Evolutionary conservation across 148 eudicot genomes (phyloP).

Genomic region (Polygonum maritimum): DNA sequence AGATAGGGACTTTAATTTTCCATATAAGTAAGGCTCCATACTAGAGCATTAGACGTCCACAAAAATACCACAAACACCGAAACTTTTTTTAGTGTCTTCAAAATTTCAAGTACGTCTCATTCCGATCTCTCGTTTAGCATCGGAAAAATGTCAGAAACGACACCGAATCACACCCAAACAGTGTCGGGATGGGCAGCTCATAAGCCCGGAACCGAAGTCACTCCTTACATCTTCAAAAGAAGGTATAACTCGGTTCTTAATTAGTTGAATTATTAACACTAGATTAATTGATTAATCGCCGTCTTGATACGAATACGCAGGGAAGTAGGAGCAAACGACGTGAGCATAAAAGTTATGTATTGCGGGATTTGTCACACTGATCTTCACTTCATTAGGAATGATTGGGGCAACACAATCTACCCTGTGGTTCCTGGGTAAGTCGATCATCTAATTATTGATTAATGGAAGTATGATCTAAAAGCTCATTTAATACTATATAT

Average conservation of each 20-base stretch:
- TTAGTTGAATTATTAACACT: not conserved
- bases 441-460: not conserved
- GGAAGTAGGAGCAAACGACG: slow-evolving; percentile 18
- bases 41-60: not conserved
- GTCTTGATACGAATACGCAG: slow-evolving; percentile 3
- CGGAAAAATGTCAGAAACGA: slow-evolving; percentile 56
- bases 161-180: slow-evolving; percentile 73
- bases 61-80: not conserved
- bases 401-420: slow-evolving; percentile 31
- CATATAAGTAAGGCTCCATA: no score
- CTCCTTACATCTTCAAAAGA: slow-evolving; percentile 77
- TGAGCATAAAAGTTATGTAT: slow-evolving; percentile 19
- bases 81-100: no score
- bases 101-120: no score
- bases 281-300: not conserved
- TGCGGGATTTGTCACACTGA: slow-evolving; percentile 32
- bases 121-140: no score
- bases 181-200: slow-evolving; percentile 98
- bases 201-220: slow-evolving; percentile 53
- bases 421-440: slow-evolving; percentile 91
- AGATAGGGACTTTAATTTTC: no score
- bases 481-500: no score
- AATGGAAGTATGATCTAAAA: not conserved
- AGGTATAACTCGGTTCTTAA: slow-evolving; percentile 28
- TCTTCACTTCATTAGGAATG: slow-evolving; percentile 22